Evolutionary conservation across 2,329 filamentous ascomycete genomes (phyloP).

Genomic region (Xylaria sp.): DNA sequence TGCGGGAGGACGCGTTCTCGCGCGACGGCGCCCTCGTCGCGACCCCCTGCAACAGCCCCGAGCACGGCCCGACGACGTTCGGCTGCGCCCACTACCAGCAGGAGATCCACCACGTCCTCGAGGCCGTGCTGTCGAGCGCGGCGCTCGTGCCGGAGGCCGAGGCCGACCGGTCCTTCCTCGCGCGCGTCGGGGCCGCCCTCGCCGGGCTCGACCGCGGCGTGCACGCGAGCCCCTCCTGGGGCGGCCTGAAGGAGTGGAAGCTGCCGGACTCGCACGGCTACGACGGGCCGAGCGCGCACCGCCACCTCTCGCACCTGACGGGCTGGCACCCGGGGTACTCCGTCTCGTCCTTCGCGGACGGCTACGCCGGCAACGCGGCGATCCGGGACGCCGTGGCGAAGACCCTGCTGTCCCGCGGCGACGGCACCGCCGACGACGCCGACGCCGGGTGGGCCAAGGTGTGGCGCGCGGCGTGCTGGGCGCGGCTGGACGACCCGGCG

Average conservation of each 20-base stretch:
- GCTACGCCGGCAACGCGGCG: constrained; percentile 45
- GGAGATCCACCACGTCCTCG: constrained; percentile 48
- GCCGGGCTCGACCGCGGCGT: constrained; percentile 37
- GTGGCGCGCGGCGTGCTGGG: constrained; percentile 61
- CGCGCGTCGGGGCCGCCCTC: constrained; percentile 45
- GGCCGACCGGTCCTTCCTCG: constrained; percentile 34
- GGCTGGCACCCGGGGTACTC: constrained; percentile 60
- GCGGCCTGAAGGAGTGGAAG: constrained; percentile 42
- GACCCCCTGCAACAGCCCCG: constrained; percentile 62
- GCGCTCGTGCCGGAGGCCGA: constrained; percentile 31
- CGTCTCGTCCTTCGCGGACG: constrained; percentile 45
- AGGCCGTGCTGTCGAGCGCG: constrained; percentile 39
- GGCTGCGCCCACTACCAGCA: constrained; percentile 59
- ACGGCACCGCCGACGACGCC: constrained; percentile 49
- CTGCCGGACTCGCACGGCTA: constrained; percentile 36
- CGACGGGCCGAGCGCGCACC: constrained; percentile 34
- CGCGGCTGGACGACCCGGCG: constrained; percentile 53
- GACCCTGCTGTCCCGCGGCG: constrained; percentile 50
- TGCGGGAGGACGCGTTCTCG: constrained; percentile 52
- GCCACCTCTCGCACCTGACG: constrained; percentile 58
- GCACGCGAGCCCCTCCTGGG: constrained; percentile 35
- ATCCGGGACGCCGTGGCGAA: constrained; percentile 49
- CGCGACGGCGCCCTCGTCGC: constrained; percentile 57
- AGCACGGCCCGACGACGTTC: constrained; percentile 58
- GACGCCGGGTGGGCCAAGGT: constrained; percentile 62